phyloP scores from a whole-genome alignment of 352 stramenopile genomes.

The Globisporangium echinulatum region DNA sequence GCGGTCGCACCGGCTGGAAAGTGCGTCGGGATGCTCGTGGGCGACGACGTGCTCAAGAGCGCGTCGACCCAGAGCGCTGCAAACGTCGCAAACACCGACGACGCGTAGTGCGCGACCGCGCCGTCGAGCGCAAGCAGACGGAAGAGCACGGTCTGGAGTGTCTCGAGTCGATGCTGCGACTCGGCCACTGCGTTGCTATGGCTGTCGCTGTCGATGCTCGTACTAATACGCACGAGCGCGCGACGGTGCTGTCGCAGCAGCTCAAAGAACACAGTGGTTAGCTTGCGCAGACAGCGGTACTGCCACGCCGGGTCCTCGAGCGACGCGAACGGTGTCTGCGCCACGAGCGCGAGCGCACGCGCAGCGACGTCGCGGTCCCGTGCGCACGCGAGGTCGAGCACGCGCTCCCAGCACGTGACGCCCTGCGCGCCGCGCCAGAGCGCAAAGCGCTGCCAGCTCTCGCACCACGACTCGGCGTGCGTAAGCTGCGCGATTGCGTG shows the following conservation, averaged over 20 bases:
- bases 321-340: constrained; percentile 46
- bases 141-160: constrained; percentile 41
- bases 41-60: constrained; percentile 46
- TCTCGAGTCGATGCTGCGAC: constrained; percentile 24
- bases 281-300: constrained; percentile 59
- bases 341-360: constrained; percentile 43
- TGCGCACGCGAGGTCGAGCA: constrained; percentile 48
- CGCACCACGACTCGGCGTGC: constrained; percentile 22
- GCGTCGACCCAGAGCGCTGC: constrained; percentile 59
- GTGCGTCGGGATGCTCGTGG: constrained; percentile 70
- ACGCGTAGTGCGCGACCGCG: constrained; percentile 56
- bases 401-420: constrained; percentile 51
- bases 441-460: constrained; percentile 29
- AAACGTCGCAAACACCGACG: constrained; percentile 66
- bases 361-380: constrained; percentile 30
- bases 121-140: constrained; percentile 46
- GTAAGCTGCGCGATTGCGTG: constrained; percentile 28
- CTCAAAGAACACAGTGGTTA: constrained; percentile 51
- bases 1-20: constrained; percentile 39
- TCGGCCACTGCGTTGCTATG: neutral
- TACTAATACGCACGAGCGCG: constrained; percentile 19
- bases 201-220: neutral
- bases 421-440: constrained; percentile 45
- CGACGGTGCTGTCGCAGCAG: constrained; percentile 41
- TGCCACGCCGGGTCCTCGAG: constrained; percentile 73